Percentiles rank a stretch among this genome's conserved stretches.
Evolutionary conservation across 805 yeast genomes (phyloP).

Genomic region (Groenewaldozyma tartarivorans): DNA sequence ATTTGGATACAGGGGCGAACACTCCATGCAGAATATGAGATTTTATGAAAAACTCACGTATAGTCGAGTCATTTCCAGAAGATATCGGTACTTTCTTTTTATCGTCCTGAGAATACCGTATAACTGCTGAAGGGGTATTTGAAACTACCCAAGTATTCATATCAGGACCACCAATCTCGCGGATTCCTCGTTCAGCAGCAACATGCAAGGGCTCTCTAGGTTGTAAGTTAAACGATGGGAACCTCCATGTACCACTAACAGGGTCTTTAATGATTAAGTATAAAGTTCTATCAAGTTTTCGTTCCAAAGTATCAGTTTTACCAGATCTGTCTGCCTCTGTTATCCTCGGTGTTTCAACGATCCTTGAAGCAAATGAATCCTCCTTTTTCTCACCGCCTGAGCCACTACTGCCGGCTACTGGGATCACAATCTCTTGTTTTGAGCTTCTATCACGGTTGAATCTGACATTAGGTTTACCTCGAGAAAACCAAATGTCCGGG

Average conservation of each 20-base stretch:
- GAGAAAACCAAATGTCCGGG: conserved; percentile 68
- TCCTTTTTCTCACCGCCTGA: conserved; percentile 14
- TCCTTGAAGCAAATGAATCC: conserved; percentile 42
- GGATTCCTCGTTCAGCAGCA: conserved; percentile 67
- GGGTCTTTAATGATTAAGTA: conserved; percentile 53
- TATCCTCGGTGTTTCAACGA: conserved; percentile 56
- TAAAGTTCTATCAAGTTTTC: conserved; percentile 70
- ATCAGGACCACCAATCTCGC: conserved; percentile 58
- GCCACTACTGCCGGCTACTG: conserved; percentile 39
- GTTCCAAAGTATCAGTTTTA: conserved; percentile 62
- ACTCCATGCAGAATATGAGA: conserved; percentile 83
- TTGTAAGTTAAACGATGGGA: conserved; percentile 59
- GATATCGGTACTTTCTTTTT: conserved; percentile 12
- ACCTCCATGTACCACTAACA: conserved; percentile 43
- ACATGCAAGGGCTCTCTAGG: conserved; percentile 50
- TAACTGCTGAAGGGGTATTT: conserved; percentile 69
- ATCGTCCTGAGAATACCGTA: conserved; percentile 31
- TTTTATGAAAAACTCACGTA: conserved; percentile 65
- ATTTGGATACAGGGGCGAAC: conserved; percentile 39
- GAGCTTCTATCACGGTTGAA: conserved; percentile 82
- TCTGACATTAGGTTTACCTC: conserved; percentile 77
- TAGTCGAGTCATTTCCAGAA: conserved; percentile 16
- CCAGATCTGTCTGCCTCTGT: conserved; percentile 67
- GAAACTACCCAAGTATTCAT: conserved; percentile 91
- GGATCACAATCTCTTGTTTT: conserved; percentile 71